phyloP scores from a whole-genome alignment of 768 basidiomycete species.

The Tricholoma furcatifolium region DNA sequence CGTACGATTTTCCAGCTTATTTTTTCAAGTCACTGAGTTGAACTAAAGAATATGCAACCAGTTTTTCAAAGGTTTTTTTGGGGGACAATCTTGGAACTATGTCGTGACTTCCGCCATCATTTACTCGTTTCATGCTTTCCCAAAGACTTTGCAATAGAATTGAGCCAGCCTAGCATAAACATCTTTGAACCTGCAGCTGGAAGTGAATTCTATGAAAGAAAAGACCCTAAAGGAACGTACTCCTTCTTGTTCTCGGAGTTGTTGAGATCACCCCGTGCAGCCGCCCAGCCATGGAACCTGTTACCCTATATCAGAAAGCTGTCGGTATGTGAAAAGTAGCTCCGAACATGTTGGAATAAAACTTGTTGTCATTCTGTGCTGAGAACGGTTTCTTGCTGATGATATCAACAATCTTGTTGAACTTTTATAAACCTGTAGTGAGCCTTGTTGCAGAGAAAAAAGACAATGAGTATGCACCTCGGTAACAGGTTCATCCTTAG shows the following conservation, averaged over 20 bases:
- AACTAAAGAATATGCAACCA: too few species aligned
- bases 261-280: slow-evolving; percentile 56
- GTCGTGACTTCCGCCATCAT: too few species aligned
- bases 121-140: neutral
- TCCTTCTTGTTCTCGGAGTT: slow-evolving; percentile 57
- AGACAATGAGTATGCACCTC: slow-evolving; percentile 39
- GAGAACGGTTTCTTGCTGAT: slow-evolving; percentile 51
- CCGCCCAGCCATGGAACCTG: slow-evolving; percentile 66
- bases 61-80: too few species aligned
- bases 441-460: neutral
- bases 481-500: slow-evolving; percentile 54
- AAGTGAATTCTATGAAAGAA: neutral
- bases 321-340: slow-evolving; percentile 12
- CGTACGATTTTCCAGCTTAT: too few species aligned
- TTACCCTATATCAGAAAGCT: neutral
- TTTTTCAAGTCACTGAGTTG: too few species aligned
- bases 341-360: slow-evolving; percentile 43
- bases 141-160: slow-evolving; percentile 43
- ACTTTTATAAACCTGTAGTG: slow-evolving; percentile 27
- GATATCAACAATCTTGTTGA: slow-evolving; percentile 46
- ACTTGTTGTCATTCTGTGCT: slow-evolving; percentile 46
- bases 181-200: slow-evolving; percentile 42
- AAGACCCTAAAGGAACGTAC: slow-evolving; percentile 25
- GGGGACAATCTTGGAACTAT: too few species aligned
- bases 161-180: slow-evolving; percentile 51